Conservation (phyloP, 2,329 filamentous ascomycete genomes). For the Tolypocladium endophyticum region DNA sequence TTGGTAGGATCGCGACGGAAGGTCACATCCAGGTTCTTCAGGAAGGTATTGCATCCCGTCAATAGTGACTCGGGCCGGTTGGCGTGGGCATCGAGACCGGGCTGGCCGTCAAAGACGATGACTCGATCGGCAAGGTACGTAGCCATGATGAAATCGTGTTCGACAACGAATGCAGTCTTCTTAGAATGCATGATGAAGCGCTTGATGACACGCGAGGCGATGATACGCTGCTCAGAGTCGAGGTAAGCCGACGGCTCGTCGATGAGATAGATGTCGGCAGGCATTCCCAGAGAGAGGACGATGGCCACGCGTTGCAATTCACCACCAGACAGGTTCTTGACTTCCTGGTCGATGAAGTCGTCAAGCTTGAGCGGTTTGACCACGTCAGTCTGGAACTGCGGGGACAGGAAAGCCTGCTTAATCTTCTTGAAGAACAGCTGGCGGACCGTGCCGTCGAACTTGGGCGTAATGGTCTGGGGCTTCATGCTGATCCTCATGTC, state of each 20-base stretch:
- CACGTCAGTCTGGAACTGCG: constrained; percentile 98
- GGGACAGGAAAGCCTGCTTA: constrained; percentile 89
- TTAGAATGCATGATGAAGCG: constrained; percentile 99
- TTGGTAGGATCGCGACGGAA: constrained; percentile 97
- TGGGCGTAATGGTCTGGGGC: constrained; percentile 98
- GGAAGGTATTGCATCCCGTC: constrained; percentile 91
- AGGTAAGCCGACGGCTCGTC: constrained; percentile 97
- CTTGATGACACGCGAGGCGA: constrained; percentile 96
- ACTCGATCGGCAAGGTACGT: constrained; percentile 75
- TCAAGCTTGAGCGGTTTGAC: constrained; percentile 99
- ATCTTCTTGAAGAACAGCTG: constrained; percentile 99
- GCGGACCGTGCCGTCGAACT: constrained; percentile 92
- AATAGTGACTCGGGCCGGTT: constrained; percentile 86
- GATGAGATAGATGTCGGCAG: constrained; percentile 96
- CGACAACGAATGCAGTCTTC: constrained; percentile 98
- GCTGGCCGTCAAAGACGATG: constrained; percentile 95
- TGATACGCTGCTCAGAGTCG: constrained; percentile 97
- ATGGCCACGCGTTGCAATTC: constrained; percentile 99
- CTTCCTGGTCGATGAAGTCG: constrained; percentile 98
- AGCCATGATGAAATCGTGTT: constrained; percentile 99
- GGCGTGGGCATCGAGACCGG: constrained; percentile 77
- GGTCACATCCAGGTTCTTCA: constrained; percentile 94
- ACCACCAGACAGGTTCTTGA: constrained; percentile 97
- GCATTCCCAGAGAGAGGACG: constrained; percentile 87
- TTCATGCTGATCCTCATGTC: constrained; percentile 99